Base-by-base conservation (phyloP, 495 filamentous ascomycete species). In the Aspergillus leporis region DNA sequence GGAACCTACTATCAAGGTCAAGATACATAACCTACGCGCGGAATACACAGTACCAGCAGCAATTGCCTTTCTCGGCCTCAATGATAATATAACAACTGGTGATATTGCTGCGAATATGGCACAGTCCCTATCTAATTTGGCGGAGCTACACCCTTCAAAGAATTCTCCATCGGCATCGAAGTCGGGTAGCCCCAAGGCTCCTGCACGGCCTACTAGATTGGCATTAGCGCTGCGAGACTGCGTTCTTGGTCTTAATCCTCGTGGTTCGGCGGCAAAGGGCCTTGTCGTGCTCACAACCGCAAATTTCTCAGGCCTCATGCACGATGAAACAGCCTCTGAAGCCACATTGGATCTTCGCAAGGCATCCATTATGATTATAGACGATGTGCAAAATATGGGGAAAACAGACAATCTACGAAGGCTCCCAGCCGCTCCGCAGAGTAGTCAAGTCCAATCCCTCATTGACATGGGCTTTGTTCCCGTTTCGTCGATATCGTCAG, bases 11-110 rank as follows among this genome's bases (percentile, higher is more conserved):
- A 75, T 96, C 54, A 96, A 93, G 69, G 66, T 97, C 59, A 95
- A 95, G 68, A 70, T 97, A 28, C 86, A 87, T 70, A 90, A 93
- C 60, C 53, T 96, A 13, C 86, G 85, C 53, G 65, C 90, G 19
- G 95, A 99, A 61, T 98, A 99, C 70, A 86, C 85, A 8, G 85
- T 97, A 12, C 80, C 90, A 3, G 90, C 88, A 7, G 66, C 97
- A 5, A 89, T 94, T 77, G 89, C 89, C 45, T 76, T 95, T 14
- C 80, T 95, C 36, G 87, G 84, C 4, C 74, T 93, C 1, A 74
- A 79, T 9, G 84, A 86, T n/a, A 81, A 87, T 40, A 78, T 80
- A 8, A 89, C 85, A n/a, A 78, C 85, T 1, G 86, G 92, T 61
- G 89, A 91, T 30, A 73, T 93, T 18, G 87, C 90, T 43, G 74